Conservation (phyloP, 2,329 filamentous ascomycete species). For the Alternaria conjuncta region DNA sequence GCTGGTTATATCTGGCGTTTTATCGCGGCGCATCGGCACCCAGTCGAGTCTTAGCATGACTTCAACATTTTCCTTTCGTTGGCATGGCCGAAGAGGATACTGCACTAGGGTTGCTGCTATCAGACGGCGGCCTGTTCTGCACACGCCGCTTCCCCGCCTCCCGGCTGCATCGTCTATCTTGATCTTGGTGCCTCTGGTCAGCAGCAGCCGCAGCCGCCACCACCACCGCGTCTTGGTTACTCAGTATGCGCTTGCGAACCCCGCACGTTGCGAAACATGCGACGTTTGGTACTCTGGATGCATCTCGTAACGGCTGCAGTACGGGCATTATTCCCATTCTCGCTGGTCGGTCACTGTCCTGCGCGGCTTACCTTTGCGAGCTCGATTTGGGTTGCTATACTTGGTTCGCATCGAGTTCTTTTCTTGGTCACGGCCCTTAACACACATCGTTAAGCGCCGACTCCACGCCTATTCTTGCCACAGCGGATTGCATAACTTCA, state of each 20-base stretch:
- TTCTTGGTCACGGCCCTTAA: not conserved
- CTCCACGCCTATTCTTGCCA: not conserved
- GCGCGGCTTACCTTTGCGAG: not conserved
- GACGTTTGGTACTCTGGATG: not conserved
- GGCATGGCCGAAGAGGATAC: slow-evolving; percentile 1
- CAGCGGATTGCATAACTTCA: not conserved
- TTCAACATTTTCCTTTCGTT: not conserved
- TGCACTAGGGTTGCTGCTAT: not conserved
- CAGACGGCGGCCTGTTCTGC: slow-evolving; percentile 3
- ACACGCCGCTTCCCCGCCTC: slow-evolving; percentile 11
- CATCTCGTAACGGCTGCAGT: not conserved
- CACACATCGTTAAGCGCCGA: not conserved
- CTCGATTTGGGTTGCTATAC: not conserved
- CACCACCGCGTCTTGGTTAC: not conserved
- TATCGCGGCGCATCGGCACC: slow-evolving; percentile 10
- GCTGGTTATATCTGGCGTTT: slow-evolving; percentile 8
- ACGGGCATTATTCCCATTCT: not conserved
- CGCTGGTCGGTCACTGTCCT: not conserved
- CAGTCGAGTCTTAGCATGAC: slow-evolving; percentile 5
- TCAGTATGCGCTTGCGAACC: slow-evolving; percentile 8
- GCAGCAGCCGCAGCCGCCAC: not conserved
- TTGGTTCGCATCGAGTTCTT: not conserved
- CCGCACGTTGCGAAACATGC: slow-evolving; percentile 10
- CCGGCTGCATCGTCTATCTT: slow-evolving; percentile 3
- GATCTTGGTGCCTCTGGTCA: slow-evolving; percentile 1